phyloP scores from a whole-genome alignment of 2,329 filamentous ascomycete genomes.

The Coniella vitis region DNA sequence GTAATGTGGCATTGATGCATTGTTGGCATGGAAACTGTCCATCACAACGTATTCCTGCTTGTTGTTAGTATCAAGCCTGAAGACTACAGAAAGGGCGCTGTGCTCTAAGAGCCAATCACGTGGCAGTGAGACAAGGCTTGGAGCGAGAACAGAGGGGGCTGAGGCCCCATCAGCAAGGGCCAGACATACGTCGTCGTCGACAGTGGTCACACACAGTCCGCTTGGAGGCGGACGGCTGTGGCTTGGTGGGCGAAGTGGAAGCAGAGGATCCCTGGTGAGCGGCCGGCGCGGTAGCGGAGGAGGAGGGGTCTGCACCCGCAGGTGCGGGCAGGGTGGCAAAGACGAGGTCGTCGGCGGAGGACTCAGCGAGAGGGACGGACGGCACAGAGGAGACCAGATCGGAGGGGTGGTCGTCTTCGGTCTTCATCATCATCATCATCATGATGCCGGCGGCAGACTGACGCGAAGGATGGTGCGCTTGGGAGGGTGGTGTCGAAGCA shows the following conservation, averaged over 20 bases:
- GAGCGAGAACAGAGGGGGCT: background rate
- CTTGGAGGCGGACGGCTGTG: conserved; percentile 17
- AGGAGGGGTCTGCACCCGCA: background rate
- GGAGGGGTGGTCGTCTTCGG: conserved; percentile 16
- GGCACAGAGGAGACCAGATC: conserved; percentile 13
- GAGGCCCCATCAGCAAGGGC: no score
- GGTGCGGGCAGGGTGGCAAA: conserved; percentile 3
- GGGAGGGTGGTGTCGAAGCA: background rate
- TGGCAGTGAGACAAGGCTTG: background rate
- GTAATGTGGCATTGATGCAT: conserved; percentile 50
- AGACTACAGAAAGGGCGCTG: no score
- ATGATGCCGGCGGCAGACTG: background rate
- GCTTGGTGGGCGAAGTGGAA: conserved; percentile 8
- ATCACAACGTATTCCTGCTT: conserved; percentile 37
- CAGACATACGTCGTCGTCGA: conserved; percentile 32
- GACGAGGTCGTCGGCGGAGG: conserved; percentile 1
- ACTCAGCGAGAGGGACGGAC: conserved; percentile 6
- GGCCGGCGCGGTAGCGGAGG: background rate
- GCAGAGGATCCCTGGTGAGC: conserved; percentile 5
- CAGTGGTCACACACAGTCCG: conserved; percentile 41
- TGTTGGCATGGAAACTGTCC: conserved; percentile 50
- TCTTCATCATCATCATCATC: conserved; percentile 14
- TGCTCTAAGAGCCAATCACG: no score
- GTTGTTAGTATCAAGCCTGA: conserved; percentile 10
- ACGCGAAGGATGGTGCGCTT: conserved; percentile 1